Percentiles rank a stretch among this genome's conserved stretches.
Conservation (phyloP, 2,329 filamentous ascomycete genomes). For the Periconia sp. region DNA sequence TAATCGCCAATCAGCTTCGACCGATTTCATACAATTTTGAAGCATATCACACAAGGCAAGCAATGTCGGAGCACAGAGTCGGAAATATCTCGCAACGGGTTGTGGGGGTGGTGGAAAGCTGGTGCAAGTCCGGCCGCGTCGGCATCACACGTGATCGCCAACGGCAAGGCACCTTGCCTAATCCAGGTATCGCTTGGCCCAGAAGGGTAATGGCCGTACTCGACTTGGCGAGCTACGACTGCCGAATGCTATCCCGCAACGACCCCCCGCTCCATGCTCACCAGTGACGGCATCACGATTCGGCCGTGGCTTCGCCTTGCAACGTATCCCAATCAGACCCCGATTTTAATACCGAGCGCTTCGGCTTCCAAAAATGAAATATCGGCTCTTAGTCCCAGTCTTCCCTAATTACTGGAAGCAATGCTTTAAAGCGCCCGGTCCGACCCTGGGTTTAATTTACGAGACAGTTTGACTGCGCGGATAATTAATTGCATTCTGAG, state of each 20-base stretch:
- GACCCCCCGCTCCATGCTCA: conserved; percentile 16
- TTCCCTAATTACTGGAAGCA: not conserved
- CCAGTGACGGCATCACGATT: conserved; percentile 18
- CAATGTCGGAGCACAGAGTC: no score
- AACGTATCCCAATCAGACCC: conserved; percentile 3
- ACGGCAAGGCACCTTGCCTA: not conserved
- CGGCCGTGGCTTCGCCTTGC: conserved; percentile 11
- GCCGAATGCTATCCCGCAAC: conserved; percentile 20
- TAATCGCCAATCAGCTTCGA: no score
- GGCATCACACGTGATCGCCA: no score
- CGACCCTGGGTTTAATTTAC: conserved; percentile 2
- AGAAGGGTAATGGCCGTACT: not conserved
- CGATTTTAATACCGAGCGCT: conserved; percentile 20
- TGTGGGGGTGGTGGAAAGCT: no score
- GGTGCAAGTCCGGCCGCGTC: no score
- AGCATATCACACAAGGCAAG: no score
- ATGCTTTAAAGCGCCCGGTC: conserved; percentile 13
- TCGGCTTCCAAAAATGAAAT: conserved; percentile 23
- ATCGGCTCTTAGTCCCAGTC: no score
- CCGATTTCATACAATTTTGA: no score
- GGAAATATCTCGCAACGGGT: no score
- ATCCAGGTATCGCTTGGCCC: not conserved
- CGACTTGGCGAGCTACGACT: conserved; percentile 12
- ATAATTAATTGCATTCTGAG: not conserved
- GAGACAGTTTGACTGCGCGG: not conserved